Evolutionary conservation across 495 filamentous ascomycete species (phyloP), one percentile per base, ranked within the genome.

Genomic region (Tuber indicum): DNA sequence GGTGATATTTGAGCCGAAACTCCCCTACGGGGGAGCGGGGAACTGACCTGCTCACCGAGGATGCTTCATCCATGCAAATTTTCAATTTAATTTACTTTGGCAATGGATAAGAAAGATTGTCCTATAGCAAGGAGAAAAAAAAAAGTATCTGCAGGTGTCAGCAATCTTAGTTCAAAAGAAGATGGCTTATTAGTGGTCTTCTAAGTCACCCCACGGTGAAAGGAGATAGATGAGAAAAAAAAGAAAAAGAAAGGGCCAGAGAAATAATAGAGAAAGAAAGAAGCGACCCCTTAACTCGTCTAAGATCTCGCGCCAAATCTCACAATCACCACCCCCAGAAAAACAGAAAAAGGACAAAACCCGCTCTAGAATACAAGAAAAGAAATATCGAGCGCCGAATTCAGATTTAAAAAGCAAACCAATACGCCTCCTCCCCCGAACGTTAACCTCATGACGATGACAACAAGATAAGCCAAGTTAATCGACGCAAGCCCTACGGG

Each of bases 271-370:
- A 26, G n/a, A 26, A 62, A 26, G 52, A 32, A 32, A 32, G 32
- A 32, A 62, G 32, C 58, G 58, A 36, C 58, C 26, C 52, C 26
- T 26, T 26, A 9, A 66, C 58, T 66, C 26, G 58, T 66, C 58
- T 66, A 66, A 66, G 58, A 66, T 36, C n/a, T 66, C 26, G 58
- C 58, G 58, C 58, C 58, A 66, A 66, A 66, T 12, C 58, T 66
- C 58, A 66, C 58, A 66, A 66, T 66, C 58, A 36, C 26, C 58
- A 36, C 58, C 58, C 58, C 58, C 14, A 26, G 26, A 36, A 36
- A 36, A 66, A 36, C 32, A 32, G 0, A 32, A 32, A 32, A 32
- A 32, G 32, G 14, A 66, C 58, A 66, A 66, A 36, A 32, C 26
- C 58, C 58, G 10, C 58, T 66, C 58, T 66, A 66, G 32, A 36